Base-by-base conservation (phyloP, 352 stramenopile genomes). In the Globisporangium cystogenes region DNA sequence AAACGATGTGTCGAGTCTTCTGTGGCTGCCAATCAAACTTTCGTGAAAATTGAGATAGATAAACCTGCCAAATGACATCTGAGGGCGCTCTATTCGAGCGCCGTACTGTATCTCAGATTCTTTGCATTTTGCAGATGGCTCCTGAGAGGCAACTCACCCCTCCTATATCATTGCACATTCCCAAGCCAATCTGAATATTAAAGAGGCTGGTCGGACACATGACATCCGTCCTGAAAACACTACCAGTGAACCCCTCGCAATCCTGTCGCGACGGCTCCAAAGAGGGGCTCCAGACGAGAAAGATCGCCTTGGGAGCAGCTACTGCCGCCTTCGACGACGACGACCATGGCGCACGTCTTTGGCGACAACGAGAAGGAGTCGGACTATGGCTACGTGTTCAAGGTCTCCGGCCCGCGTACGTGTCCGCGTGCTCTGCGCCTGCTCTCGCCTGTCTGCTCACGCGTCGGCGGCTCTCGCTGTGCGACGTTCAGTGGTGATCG, bases 321-420 rank as follows among this genome's bases (percentile, higher is more conserved):
- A 37, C 37, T 18, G 35, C 29, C 24, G 3, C 37, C 26, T 40
- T 24, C 31, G 29, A 51, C 39, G 51, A 55, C 35, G 27, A 56
- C 51, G 26, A 67, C 36, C n/a, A 92, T 92, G 84, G 72, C 81
- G 68, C 65, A 90, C 60, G 79, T 94, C 48, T 91, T 94, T 57
- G 84, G 84, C 41, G 84, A 94, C 67, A 86, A 82, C 47, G 84
- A 94, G 63, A 85, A 85, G 61, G 84, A 94, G 58, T 79, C 88
- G 26, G 96, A 99, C 82, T 99, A 98, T 85, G 97, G 97, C 61
- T 99, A 98, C 69, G 97, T 99, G 60, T 98, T 98, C 75, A 98
- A 98, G 73, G 97, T 99, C 54, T 99, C 96, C 49, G 97, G 97
- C 53, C 97, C 97, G 51, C 79, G 88, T 97, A 88, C 64, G 86